These are phyloP conservation scores for Podaxis pistillaris DNA, from an alignment of 768 basidiomycete species.

Conservation along the genomic window DNA sequence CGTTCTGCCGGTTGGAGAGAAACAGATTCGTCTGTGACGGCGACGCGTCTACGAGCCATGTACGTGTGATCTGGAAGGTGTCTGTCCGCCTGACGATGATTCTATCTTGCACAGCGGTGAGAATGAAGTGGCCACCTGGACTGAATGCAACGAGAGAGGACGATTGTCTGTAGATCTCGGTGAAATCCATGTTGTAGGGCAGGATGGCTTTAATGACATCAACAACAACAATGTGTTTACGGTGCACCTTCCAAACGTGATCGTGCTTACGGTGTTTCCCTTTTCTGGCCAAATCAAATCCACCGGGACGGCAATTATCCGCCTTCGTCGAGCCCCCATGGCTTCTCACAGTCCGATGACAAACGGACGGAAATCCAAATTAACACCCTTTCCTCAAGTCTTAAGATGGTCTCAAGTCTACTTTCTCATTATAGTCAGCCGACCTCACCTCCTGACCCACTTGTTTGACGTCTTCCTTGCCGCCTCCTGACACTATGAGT, in stretches of 20 bases:
- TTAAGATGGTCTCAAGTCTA: background rate
- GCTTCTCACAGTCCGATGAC: conserved; percentile 9
- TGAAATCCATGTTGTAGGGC: conserved; percentile 67
- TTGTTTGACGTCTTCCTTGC: background rate
- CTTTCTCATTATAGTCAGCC: background rate
- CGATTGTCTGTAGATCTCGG: conserved; percentile 79
- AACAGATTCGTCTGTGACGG: conserved; percentile 49
- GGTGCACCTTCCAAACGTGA: conserved; percentile 1
- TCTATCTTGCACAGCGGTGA: conserved; percentile 75
- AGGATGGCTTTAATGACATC: background rate
- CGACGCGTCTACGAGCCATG: conserved; percentile 66
- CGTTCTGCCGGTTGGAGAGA: conserved; percentile 32
- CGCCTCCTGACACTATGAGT: background rate
- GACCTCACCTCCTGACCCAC: background rate
- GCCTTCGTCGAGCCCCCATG: background rate
- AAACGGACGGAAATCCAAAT: conserved; percentile 10
- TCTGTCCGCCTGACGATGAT: conserved; percentile 83
- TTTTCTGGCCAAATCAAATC: background rate
- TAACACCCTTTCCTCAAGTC: background rate
- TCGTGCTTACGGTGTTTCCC: conserved; percentile 2
- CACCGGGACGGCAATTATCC: conserved; percentile 1
- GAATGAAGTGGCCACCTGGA: conserved; percentile 82
- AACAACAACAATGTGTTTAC: background rate
- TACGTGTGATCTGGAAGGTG: conserved; percentile 78
- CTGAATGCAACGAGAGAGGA: conserved; percentile 75